Conservation (phyloP, 1,284 basidiomycete genomes). For the Ustilago sp. region DNA sequence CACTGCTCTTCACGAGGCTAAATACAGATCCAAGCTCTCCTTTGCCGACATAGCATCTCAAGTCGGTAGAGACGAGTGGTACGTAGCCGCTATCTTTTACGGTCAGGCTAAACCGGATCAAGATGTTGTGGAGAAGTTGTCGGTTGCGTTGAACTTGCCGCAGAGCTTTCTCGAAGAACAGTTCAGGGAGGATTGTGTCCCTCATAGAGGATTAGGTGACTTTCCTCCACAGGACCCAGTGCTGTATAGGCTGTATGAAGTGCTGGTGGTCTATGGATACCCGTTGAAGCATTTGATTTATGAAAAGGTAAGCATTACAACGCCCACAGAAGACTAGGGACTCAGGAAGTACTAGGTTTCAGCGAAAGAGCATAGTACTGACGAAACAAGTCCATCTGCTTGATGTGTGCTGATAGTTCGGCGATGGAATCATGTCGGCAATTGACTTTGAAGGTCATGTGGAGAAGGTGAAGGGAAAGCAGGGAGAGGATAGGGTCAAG, state of each 20-base stretch:
- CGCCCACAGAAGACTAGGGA: no score
- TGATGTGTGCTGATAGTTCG: constrained; percentile 31
- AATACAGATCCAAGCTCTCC: constrained; percentile 43
- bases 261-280: constrained; percentile 62
- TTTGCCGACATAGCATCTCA: constrained; percentile 57
- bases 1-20: constrained; percentile 53
- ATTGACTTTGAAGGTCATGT: constrained; percentile 65
- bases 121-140: constrained; percentile 49
- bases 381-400: not conserved
- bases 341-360: no score
- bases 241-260: constrained; percentile 53
- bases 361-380: not conserved
- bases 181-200: constrained; percentile 58
- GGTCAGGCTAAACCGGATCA: constrained; percentile 64
- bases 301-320: constrained; percentile 58
- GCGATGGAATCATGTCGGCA: constrained; percentile 64
- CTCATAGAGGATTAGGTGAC: constrained; percentile 55
- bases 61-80: constrained; percentile 60
- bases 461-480: constrained; percentile 55
- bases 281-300: constrained; percentile 64
- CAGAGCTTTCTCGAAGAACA: constrained; percentile 37
- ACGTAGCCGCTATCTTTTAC: constrained; percentile 63
- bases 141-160: constrained; percentile 42
- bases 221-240: constrained; percentile 59
- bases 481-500: constrained; percentile 60